Conservation (phyloP, 2,329 filamentous ascomycete genomes). For the Drechslerella stenobrocha region DNA sequence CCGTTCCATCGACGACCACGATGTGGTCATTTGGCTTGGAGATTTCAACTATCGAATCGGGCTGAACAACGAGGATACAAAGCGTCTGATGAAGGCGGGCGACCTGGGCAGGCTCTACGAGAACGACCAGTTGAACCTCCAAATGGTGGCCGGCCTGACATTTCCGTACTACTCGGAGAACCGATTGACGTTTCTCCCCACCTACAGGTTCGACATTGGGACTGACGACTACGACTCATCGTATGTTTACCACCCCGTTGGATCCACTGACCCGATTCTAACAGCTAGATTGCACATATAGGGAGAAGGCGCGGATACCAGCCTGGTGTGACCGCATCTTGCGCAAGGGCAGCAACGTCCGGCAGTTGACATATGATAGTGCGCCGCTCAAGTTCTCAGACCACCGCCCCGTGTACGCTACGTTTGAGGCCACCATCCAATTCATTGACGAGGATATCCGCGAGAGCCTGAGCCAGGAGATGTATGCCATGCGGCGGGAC, state of each 20-base stretch:
- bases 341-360: constrained; percentile 79
- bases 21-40: constrained; percentile 88
- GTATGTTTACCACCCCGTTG: constrained; percentile 58
- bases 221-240: constrained; percentile 90
- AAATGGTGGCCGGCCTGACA: constrained; percentile 89
- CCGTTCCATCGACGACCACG: constrained; percentile 86
- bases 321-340: constrained; percentile 96
- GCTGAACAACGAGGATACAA: constrained; percentile 74
- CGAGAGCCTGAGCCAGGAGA: constrained; percentile 70
- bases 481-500: constrained; percentile 71
- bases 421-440: constrained; percentile 80
- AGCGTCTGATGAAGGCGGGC: constrained; percentile 70
- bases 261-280: background rate
- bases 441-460: constrained; percentile 76
- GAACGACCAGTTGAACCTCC: constrained; percentile 92
- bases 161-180: constrained; percentile 93
- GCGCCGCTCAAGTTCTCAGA: constrained; percentile 88
- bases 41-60: constrained; percentile 99
- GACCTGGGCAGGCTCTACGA: constrained; percentile 81
- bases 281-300: constrained; percentile 54
- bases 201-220: constrained; percentile 92
- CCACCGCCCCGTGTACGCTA: constrained; percentile 90
- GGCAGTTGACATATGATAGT: constrained; percentile 78
- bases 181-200: constrained; percentile 83
- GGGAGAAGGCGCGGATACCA: constrained; percentile 89